A percentile compares a stretch with the other conserved stretches of the same genome.
Evolutionary conservation across 352 stramenopile species (phyloP).

Genomic region (Aphanomyces invadans): DNA sequence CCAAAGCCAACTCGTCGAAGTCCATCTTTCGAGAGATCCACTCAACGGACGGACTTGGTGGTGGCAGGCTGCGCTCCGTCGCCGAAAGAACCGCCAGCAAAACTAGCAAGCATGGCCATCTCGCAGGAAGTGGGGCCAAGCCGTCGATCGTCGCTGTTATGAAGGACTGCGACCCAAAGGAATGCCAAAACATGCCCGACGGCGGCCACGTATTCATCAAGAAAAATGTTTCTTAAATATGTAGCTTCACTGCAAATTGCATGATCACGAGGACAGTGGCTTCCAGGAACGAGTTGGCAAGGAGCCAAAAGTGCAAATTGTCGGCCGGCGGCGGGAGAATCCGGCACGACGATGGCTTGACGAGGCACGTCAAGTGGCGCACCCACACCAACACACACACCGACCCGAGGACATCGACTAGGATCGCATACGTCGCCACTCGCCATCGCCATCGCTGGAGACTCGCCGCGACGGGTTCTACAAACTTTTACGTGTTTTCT

Average conservation of each 20-base stretch:
- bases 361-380: conserved; percentile 50
- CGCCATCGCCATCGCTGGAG: conserved; percentile 41
- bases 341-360: conserved; percentile 34
- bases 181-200: too few species aligned
- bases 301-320: conserved; percentile 53
- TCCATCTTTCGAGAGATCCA: too few species aligned
- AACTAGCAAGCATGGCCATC: too few species aligned
- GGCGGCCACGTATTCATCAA: too few species aligned
- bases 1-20: too few species aligned
- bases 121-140: too few species aligned
- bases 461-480: conserved; percentile 38
- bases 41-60: too few species aligned
- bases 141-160: too few species aligned
- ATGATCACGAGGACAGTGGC: conserved; percentile 50
- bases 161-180: too few species aligned
- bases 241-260: conserved; percentile 59
- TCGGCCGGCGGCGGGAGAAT: conserved; percentile 39
- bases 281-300: conserved; percentile 47
- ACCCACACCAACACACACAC: conserved; percentile 49
- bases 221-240: too few species aligned
- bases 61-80: too few species aligned
- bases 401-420: conserved; percentile 55
- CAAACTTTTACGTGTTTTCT: background rate
- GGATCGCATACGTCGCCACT: conserved; percentile 43
- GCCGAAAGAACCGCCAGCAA: too few species aligned